phyloP scores from a whole-genome alignment of 441 rosid genomes.

The Adansonia gregorii region DNA sequence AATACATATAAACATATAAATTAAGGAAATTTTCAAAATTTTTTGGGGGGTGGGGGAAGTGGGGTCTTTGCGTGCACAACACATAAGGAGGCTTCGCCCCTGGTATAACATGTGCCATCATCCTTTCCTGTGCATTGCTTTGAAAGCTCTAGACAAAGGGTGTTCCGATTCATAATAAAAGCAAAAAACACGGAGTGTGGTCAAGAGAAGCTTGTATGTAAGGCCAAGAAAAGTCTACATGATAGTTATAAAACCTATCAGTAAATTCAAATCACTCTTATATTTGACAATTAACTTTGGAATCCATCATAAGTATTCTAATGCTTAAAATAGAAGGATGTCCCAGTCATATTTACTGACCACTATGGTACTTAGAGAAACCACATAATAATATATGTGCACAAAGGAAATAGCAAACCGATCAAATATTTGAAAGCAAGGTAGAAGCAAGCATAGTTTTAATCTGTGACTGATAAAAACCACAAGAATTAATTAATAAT shows the following conservation, averaged over 20 bases:
- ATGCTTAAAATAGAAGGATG: background rate
- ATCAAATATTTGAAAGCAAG: conserved; percentile 15
- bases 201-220: conserved; percentile 12
- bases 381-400: background rate
- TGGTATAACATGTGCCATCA: background rate
- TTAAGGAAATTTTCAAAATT: no score
- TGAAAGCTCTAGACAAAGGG: background rate
- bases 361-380: background rate
- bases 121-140: background rate
- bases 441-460: background rate
- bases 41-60: no score
- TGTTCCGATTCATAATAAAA: background rate
- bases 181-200: background rate
- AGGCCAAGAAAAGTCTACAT: background rate
- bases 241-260: conserved; percentile 2
- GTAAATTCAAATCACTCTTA: conserved; percentile 2
- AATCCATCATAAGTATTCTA: background rate
- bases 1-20: no score
- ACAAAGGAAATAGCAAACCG: conserved; percentile 7
- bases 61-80: no score
- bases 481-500: background rate
- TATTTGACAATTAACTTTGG: background rate
- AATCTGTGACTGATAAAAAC: background rate
- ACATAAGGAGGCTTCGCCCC: no score
- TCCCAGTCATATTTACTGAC: background rate